Percentiles rank a stretch among this genome's conserved stretches.
These are phyloP conservation scores for Sporobolomyces pararoseus DNA, from an alignment of 768 basidiomycete genomes.

Conservation along the genomic window DNA sequence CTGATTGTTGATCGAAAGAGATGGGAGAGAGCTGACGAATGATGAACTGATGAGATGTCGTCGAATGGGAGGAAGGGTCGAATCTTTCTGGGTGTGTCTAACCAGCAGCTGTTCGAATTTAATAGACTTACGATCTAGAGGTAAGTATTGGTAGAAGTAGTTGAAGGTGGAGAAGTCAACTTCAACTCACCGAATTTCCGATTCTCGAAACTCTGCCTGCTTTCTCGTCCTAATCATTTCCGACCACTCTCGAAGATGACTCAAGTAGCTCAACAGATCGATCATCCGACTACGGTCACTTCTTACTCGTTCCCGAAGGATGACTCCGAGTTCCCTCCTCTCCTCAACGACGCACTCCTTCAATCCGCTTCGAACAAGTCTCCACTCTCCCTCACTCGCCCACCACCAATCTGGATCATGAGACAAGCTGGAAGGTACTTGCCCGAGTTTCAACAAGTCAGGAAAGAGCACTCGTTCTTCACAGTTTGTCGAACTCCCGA, in stretches of 20 bases:
- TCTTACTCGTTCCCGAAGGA: slow-evolving; percentile 28
- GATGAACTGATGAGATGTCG: too few species aligned
- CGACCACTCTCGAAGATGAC: background rate
- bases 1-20: too few species aligned
- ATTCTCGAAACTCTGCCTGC: background rate
- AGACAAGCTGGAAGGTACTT: slow-evolving; percentile 42
- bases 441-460: slow-evolving; percentile 78
- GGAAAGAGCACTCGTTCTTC: slow-evolving; percentile 86
- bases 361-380: slow-evolving; percentile 14
- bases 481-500: slow-evolving; percentile 88
- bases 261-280: slow-evolving; percentile 24
- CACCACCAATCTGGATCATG: slow-evolving; percentile 46
- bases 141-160: background rate
- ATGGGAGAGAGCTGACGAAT: too few species aligned
- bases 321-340: slow-evolving; percentile 47
- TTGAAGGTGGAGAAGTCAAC: background rate
- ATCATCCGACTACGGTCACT: slow-evolving; percentile 32
- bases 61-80: too few species aligned
- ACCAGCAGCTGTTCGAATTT: background rate
- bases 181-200: too few species aligned
- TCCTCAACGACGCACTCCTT: slow-evolving; percentile 48
- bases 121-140: background rate
- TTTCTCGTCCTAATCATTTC: background rate
- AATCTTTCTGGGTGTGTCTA: too few species aligned
- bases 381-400: slow-evolving; percentile 18